Base-by-base conservation (phyloP, 2,329 filamentous ascomycete genomes). In the Ceratocystis destructans region DNA sequence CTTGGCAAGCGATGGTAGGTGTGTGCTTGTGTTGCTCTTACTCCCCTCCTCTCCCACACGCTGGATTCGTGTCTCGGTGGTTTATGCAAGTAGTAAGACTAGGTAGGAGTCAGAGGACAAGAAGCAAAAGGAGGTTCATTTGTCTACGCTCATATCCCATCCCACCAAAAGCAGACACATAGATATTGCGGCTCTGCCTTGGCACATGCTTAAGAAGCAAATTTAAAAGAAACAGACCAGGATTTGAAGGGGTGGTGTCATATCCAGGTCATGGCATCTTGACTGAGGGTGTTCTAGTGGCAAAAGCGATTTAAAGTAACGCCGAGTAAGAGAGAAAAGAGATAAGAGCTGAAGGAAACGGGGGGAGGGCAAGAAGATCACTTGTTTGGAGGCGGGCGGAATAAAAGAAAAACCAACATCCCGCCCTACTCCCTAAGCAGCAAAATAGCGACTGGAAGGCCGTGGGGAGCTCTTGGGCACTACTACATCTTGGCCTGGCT, bases 161-260 rank as follows among this genome's bases (percentile, higher is more conserved):
- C n/a, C 1, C 12, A 37, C 28, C 28, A 31, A 17, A 31, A 28
- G 12, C 25, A 22, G 5, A 1, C 53, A 57, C 12, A n/a, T n/a
- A 53, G 48, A 33, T 20, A 31, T 59, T 59, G 55, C 55, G 55
- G 55, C 55, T 59, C 55, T 59, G 55, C 55, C 25, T 59, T 59
- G 55, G 55, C 55, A 57, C 17, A 57, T 57, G 50, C 28, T 33
- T 28, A 57, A 31, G 50, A 57, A 57, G 12, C 22, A 57, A 41
- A 28, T 7, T 33, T 8, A 37, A 31, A 59, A 59, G 55, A 59
- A 59, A 59, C 55, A 59, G 25, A 20, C 55, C 2, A 25, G 55
- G 55, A n/a, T 59, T 28, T 59, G 33, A n/a, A n/a, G 53, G 55
- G 8, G 53, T 8, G 53, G 10, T 33, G 50, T 8, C 50, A 55